Conservation (phyloP, 1,139 yeast genomes). For the Protomyces arabidopsidicola region DNA sequence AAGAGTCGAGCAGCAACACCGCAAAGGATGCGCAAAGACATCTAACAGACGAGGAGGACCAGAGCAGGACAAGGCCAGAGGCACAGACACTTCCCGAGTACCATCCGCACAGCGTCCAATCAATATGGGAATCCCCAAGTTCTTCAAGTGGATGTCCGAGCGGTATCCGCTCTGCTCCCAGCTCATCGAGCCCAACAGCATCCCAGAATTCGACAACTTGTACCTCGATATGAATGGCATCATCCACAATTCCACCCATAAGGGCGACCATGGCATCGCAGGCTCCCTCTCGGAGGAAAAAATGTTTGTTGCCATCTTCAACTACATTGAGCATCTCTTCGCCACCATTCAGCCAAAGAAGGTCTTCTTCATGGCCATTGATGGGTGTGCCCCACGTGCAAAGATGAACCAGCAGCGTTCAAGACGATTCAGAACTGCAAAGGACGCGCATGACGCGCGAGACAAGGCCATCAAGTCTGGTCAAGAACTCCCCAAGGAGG, state of each 20-base stretch:
- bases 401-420: slow-evolving; percentile 98
- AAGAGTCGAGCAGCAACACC: no score
- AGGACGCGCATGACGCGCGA: slow-evolving; percentile 75
- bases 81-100: no score
- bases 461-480: slow-evolving; percentile 62
- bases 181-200: slow-evolving; percentile 72
- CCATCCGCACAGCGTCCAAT: not conserved
- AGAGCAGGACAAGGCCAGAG: no score
- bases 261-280: slow-evolving; percentile 45
- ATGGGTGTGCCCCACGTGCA: slow-evolving; percentile 98
- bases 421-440: slow-evolving; percentile 90
- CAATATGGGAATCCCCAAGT: slow-evolving; percentile 31
- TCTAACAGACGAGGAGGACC: no score
- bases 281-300: slow-evolving; percentile 77
- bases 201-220: slow-evolving; percentile 91
- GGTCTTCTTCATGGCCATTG: slow-evolving; percentile 93
- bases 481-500: slow-evolving; percentile 54
- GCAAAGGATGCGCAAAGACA: no score
- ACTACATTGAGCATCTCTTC: slow-evolving; percentile 89
- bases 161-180: slow-evolving; percentile 98
- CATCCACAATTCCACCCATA: slow-evolving; percentile 85
- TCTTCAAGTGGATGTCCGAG: slow-evolving; percentile 76
- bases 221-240: slow-evolving; percentile 93
- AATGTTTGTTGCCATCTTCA: slow-evolving; percentile 87
- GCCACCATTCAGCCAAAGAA: slow-evolving; percentile 80